These are phyloP conservation scores for Pseudocercospora musae DNA, from an alignment of 2,329 filamentous ascomycete species.

Conservation along the genomic window DNA sequence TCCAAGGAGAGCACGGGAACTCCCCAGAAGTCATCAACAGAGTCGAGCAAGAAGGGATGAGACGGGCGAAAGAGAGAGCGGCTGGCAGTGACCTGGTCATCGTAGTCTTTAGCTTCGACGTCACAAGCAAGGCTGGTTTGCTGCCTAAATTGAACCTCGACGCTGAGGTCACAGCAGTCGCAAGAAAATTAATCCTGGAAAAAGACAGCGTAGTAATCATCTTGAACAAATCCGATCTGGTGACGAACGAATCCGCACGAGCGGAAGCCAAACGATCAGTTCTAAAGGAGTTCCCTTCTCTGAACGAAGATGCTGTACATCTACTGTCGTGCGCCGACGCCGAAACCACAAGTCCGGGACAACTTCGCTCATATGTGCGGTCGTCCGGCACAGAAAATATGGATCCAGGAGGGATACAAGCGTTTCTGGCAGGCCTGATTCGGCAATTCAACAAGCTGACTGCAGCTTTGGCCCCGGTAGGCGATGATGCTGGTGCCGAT, in stretches of 20 bases:
- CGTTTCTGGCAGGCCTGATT: slow-evolving; percentile 66
- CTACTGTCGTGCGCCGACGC: slow-evolving; percentile 64
- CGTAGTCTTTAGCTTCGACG: slow-evolving; percentile 72
- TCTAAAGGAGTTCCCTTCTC: slow-evolving; percentile 41
- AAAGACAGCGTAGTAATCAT: slow-evolving; percentile 56
- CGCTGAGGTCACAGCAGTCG: slow-evolving; percentile 56
- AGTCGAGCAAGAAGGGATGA: slow-evolving; percentile 87
- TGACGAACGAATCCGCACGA: slow-evolving; percentile 3
- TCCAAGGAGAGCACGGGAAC: neutral
- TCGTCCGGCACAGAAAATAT: slow-evolving; percentile 28
- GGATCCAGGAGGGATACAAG: slow-evolving; percentile 63
- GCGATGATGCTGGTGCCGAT: slow-evolving; percentile 45
- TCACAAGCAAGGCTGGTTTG: slow-evolving; percentile 12
- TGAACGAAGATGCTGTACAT: slow-evolving; percentile 50
- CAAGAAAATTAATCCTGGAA: slow-evolving; percentile 47
- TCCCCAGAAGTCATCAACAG: slow-evolving; percentile 55
- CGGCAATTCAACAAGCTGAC: slow-evolving; percentile 69
- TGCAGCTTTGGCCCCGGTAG: slow-evolving; percentile 38
- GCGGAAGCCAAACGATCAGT: slow-evolving; percentile 30
- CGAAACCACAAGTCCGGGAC: slow-evolving; percentile 40
- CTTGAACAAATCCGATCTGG: slow-evolving; percentile 60
- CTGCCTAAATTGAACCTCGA: slow-evolving; percentile 37
- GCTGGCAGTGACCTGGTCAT: slow-evolving; percentile 81
- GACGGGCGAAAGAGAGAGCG: slow-evolving; percentile 76
- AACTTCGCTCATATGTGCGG: neutral